A percentile compares a stretch with the other conserved stretches of the same genome.
phyloP scores from a whole-genome alignment of 2,329 filamentous ascomycete genomes.

The Ophiostoma tasmaniense region DNA sequence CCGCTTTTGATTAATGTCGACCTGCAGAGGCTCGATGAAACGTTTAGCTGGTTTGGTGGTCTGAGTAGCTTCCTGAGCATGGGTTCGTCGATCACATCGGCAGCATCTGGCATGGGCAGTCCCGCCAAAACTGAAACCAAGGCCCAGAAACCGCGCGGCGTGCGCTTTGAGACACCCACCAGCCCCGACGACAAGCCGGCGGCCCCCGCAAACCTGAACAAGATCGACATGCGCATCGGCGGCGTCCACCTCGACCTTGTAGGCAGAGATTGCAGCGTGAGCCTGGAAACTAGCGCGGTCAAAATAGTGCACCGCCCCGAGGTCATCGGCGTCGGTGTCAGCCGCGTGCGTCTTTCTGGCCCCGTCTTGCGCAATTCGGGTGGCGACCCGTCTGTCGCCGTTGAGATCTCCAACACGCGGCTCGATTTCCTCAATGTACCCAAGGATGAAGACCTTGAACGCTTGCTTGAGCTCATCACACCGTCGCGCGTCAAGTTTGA shows the following conservation, averaged over 20 bases:
- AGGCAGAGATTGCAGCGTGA: conserved; percentile 66
- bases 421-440: conserved; percentile 66
- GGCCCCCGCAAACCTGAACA: conserved; percentile 55
- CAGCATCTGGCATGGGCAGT: conserved; percentile 38
- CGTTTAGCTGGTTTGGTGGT: conserved; percentile 80
- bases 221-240: conserved; percentile 68
- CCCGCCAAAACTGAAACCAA: conserved; percentile 25
- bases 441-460: conserved; percentile 70
- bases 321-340: conserved; percentile 63
- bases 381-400: conserved; percentile 51
- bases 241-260: conserved; percentile 69
- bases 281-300: conserved; percentile 68
- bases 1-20: conserved; percentile 71
- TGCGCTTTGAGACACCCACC: conserved; percentile 44
- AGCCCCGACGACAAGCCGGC: conserved; percentile 41
- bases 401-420: conserved; percentile 57
- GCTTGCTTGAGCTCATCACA: conserved; percentile 75
- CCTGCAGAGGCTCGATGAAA: conserved; percentile 73
- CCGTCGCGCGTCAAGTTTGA: conserved; percentile 85
- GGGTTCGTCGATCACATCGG: conserved; percentile 73
- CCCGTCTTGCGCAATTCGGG: conserved; percentile 50
- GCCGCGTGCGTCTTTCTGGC: conserved; percentile 65
- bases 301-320: conserved; percentile 70
- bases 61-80: conserved; percentile 85
- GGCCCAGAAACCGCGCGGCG: conserved; percentile 41